Conservation (phyloP, 2,329 filamentous ascomycete species). For the Curvularia verruculosa region DNA sequence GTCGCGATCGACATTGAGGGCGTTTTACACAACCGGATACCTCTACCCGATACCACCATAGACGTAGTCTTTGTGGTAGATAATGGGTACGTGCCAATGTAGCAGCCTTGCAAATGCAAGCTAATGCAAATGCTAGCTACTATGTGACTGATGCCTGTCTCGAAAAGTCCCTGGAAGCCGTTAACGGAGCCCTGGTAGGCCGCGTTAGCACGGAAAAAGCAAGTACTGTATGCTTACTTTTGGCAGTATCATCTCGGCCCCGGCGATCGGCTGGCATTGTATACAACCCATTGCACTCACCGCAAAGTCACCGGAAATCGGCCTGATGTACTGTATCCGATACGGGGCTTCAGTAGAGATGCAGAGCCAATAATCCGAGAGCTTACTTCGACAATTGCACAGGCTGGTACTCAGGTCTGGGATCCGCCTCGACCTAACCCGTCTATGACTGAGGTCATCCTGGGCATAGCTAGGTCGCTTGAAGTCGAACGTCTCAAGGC, state of each 20-base stretch:
- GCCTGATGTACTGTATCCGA: slow-evolving; percentile 34
- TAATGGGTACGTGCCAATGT: slow-evolving; percentile 39
- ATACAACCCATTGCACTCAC: slow-evolving; percentile 42
- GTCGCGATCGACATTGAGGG: slow-evolving; percentile 43
- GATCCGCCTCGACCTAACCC: slow-evolving; percentile 39
- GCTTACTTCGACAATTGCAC: slow-evolving; percentile 25
- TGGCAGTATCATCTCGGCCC: slow-evolving; percentile 21
- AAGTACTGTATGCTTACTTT: slow-evolving; percentile 4
- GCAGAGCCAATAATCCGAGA: slow-evolving; percentile 25
- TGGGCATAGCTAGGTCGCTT: slow-evolving; percentile 32
- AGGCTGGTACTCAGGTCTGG: slow-evolving; percentile 32
- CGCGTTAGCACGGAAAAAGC: neutral
- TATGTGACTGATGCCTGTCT: slow-evolving; percentile 38
- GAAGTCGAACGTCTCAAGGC: slow-evolving; percentile 18
- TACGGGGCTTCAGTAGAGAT: slow-evolving; percentile 21
- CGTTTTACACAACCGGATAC: slow-evolving; percentile 29
- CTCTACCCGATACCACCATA: slow-evolving; percentile 26
- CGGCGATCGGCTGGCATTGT: slow-evolving; percentile 38
- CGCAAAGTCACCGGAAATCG: slow-evolving; percentile 32
- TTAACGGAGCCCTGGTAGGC: slow-evolving; percentile 22
- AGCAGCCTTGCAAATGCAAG: neutral
- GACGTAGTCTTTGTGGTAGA: slow-evolving; percentile 48
- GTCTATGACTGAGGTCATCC: slow-evolving; percentile 35
- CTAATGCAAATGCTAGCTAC: slow-evolving; percentile 27
- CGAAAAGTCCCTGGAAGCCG: slow-evolving; percentile 24